Evolutionary conservation across 208 protist genomes (phyloP).

Genomic region (Leishmania braziliensis): DNA sequence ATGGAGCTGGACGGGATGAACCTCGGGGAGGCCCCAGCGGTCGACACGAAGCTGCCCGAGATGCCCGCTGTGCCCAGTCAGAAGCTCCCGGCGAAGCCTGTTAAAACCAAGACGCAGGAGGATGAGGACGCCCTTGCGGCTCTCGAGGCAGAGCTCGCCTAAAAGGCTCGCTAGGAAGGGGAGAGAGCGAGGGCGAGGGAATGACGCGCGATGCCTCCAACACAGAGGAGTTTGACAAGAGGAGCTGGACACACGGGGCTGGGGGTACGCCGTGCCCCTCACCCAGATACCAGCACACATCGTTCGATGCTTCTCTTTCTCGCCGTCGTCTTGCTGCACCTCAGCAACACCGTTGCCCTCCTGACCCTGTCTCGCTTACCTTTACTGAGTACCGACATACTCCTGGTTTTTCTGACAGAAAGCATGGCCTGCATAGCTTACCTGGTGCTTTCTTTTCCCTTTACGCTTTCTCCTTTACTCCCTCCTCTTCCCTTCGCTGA

Average conservation of each 20-base stretch:
- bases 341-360: not conserved
- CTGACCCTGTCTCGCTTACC: not conserved
- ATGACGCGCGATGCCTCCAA: not conserved
- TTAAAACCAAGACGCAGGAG: constrained; percentile 48
- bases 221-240: not conserved
- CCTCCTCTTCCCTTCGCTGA: not conserved
- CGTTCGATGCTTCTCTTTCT: not conserved
- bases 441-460: not conserved
- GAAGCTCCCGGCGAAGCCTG: constrained; percentile 44
- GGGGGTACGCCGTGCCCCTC: not conserved
- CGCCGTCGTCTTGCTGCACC: not conserved
- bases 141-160: constrained; percentile 77
- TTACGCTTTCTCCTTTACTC: not conserved
- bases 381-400: not conserved
- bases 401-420: not conserved
- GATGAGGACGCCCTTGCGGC: constrained; percentile 73
- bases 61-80: constrained; percentile 35
- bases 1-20: constrained; percentile 54
- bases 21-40: constrained; percentile 31
- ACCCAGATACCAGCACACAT: not conserved
- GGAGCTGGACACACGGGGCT: no score
- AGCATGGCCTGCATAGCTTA: not conserved
- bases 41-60: constrained; percentile 30
- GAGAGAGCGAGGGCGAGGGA: not conserved
- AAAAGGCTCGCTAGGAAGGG: not conserved